Base-by-base conservation (phyloP, 2,329 filamentous ascomycete genomes). In the Monosporascus sp. region DNA sequence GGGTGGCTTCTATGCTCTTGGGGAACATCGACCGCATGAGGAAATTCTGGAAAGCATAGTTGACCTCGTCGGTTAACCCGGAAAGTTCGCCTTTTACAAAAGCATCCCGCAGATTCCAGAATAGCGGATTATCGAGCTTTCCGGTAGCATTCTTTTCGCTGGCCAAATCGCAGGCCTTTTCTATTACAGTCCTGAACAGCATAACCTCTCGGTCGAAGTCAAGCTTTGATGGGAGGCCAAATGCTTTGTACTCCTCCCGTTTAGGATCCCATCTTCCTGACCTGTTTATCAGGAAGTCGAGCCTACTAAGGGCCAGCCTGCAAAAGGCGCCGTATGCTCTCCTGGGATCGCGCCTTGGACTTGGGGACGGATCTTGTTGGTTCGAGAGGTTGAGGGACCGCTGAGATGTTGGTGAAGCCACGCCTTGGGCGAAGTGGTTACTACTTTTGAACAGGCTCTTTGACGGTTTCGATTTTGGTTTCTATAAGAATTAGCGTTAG, bases 41-140 rank as follows among this genome's bases (percentile, higher is more conserved):
- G 58, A 86, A 84, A 38, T 80, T 83, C 61, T 86, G 84, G 66
- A 94, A 90, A 35, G 81, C 74, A 63, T 86, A 87, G 55, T 79
- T 79, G 38, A 96, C 58, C 61, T 87, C 82, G n/a, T 70, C 69
- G 7, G 64, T 64, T 28, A 91, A 69, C 2, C 78, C 81, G 7
- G 59, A 60, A 3, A 76, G 48, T 41, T 86, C 83, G 8, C 65
- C 71, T 6, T 71, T 65, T 43, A 86, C 72, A 62, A 86, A 89
- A 2, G 81, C 80, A 51, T 81, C 76, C 54, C 81, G 79, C 52
- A 90, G 67, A 48, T 74, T 73, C 74, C 74, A 81, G 64, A 84
- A 84, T 1, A 84, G 65, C 0, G 79, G 78, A 58, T 84, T 84
- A 7, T 74, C 70, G 22, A 65, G 61, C 24, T 72, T 71, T 2